A percentile compares a stretch with the other conserved stretches of the same genome.
phyloP scores from a whole-genome alignment of 1,139 yeast species.

The Pichia sp. region DNA sequence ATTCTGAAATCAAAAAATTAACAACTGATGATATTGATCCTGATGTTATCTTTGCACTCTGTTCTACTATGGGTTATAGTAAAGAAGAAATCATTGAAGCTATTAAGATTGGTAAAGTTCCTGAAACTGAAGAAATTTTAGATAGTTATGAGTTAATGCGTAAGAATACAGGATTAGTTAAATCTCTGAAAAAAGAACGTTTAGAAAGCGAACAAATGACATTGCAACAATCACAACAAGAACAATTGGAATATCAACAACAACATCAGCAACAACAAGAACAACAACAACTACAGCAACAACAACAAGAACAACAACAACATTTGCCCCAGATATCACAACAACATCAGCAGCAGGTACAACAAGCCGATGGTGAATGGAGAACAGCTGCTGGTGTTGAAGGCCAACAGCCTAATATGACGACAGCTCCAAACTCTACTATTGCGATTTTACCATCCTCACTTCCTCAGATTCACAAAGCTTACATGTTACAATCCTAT shows the following conservation, averaged over 20 bases:
- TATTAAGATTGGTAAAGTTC: conserved; percentile 37
- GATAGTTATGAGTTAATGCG: conserved; percentile 88
- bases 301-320: conserved; percentile 11
- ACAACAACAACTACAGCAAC: conserved; percentile 2
- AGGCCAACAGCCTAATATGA: conserved; percentile 19
- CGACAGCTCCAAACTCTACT: conserved; percentile 52
- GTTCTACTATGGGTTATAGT: conserved; percentile 89
- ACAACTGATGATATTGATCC: conserved; percentile 55
- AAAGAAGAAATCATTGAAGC: conserved; percentile 80
- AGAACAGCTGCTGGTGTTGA: conserved; percentile 28
- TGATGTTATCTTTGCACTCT: conserved; percentile 70
- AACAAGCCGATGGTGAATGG: conserved; percentile 19
- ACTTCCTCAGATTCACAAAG: conserved; percentile 88
- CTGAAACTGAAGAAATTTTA: conserved; percentile 65
- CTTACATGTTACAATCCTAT: conserved; percentile 65
- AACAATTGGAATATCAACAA: conserved; percentile 14
- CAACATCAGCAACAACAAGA: conserved; percentile 12
- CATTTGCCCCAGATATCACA: conserved; percentile 2
- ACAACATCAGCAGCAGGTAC: conserved; percentile 11
- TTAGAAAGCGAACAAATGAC: conserved; percentile 6
- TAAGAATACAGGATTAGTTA: conserved; percentile 69
- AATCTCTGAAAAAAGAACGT: conserved; percentile 51
- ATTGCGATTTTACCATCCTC: conserved; percentile 93
- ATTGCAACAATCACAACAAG: conserved; percentile 7
- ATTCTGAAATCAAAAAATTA: conserved; percentile 35